These are phyloP conservation scores for Cudoniella acicularis DNA, from an alignment of 495 filamentous ascomycete species.

Conservation along the genomic window DNA sequence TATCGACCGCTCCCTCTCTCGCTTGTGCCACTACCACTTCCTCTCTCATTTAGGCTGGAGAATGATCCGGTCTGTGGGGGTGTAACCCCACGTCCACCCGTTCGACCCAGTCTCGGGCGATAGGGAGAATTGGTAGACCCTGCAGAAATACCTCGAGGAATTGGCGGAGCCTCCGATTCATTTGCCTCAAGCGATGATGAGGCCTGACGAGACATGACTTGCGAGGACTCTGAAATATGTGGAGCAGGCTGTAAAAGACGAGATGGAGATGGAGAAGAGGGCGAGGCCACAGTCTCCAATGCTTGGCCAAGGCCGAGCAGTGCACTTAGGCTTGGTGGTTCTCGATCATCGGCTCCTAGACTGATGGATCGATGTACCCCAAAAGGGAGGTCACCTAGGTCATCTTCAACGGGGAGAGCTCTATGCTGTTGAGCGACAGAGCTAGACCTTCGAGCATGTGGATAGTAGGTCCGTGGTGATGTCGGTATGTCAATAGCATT, in stretches of 20 bases:
- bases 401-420: slow-evolving; percentile 45
- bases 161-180: slow-evolving; percentile 26
- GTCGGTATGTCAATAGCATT: slow-evolving; percentile 81
- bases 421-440: slow-evolving; percentile 73
- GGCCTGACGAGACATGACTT: slow-evolving; percentile 38
- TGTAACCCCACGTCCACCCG: slow-evolving; percentile 28
- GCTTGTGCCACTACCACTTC: slow-evolving; percentile 52
- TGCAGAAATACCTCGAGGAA: slow-evolving; percentile 17
- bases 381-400: slow-evolving; percentile 60
- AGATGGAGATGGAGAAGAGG: slow-evolving; percentile 29
- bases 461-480: slow-evolving; percentile 62
- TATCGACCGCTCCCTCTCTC: slow-evolving; percentile 38
- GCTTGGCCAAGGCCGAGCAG: slow-evolving; percentile 46
- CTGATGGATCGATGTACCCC: slow-evolving; percentile 70
- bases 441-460: slow-evolving; percentile 64
- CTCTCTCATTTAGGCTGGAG: slow-evolving; percentile 44
- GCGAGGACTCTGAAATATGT: slow-evolving; percentile 36
- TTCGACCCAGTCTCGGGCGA: slow-evolving; percentile 31
- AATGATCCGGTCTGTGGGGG: slow-evolving; percentile 31
- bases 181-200: slow-evolving; percentile 36
- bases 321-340: slow-evolving; percentile 53
- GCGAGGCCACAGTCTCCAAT: slow-evolving; percentile 21
- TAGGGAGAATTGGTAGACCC: slow-evolving; percentile 28
- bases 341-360: slow-evolving; percentile 64
- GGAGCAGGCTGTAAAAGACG: slow-evolving; percentile 42